Evolutionary conservation across 169 alveolate species (phyloP).

Genomic region (Cyclospora cayetanensis): DNA sequence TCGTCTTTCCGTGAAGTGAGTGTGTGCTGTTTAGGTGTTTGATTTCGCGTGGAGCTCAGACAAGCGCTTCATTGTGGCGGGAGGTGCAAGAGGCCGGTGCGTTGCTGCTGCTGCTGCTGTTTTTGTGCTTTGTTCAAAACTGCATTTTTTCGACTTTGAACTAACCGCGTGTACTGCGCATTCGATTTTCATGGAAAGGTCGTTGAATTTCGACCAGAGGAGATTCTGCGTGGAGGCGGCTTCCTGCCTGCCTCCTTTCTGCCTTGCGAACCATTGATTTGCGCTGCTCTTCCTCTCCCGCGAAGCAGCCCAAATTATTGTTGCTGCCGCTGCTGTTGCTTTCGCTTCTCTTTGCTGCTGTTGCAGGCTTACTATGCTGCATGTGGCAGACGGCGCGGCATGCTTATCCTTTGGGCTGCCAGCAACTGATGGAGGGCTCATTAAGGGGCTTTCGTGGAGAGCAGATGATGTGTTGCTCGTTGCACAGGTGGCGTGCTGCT

Average conservation of each 20-base stretch:
- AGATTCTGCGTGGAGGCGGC: background rate
- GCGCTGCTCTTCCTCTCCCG: background rate
- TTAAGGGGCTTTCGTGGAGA: background rate
- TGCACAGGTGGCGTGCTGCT: background rate
- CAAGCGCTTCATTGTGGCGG: slow-evolving; percentile 22
- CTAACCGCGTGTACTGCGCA: too few relatives aligned
- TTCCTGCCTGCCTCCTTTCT: background rate
- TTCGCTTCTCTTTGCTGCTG: background rate
- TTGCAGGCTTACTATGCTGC: background rate
- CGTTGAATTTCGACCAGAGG: background rate
- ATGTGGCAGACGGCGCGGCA: background rate
- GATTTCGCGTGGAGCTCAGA: slow-evolving; percentile 25
- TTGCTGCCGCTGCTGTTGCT: background rate
- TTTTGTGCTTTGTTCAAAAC: too few relatives aligned
- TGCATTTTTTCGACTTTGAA: too few relatives aligned
- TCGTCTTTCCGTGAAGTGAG: background rate
- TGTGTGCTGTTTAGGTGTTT: background rate
- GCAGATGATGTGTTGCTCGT: background rate
- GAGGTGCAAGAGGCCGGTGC: slow-evolving; percentile 4
- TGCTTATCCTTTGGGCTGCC: background rate
- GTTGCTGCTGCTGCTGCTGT: slow-evolving; percentile 25
- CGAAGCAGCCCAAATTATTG: too few relatives aligned
- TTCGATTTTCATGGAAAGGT: background rate
- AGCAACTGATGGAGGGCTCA: background rate
- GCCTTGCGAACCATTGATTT: background rate